phyloP scores from a whole-genome alignment of 345 rosid genomes.

The Brassica incana region DNA sequence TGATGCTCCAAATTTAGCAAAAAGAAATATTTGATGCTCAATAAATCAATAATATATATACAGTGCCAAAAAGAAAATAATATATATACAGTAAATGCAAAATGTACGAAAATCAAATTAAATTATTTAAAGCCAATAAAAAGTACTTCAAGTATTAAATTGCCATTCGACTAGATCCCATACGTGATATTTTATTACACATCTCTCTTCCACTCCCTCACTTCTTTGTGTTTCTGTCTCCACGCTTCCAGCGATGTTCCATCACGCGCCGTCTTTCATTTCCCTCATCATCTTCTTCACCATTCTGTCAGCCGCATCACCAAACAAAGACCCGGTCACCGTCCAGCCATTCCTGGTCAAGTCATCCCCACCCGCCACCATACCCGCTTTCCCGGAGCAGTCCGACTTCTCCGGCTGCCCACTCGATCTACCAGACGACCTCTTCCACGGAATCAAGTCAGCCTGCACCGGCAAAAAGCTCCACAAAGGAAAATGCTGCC shows the following conservation, averaged over 20 bases:
- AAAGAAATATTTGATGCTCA: no score
- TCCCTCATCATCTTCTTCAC: constrained; percentile 25
- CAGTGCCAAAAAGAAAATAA: no score
- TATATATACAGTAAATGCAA: background rate
- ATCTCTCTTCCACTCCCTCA: constrained; percentile 29
- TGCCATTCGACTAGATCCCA: constrained; percentile 7
- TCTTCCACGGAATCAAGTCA: constrained; percentile 59
- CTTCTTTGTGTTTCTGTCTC: constrained; percentile 4
- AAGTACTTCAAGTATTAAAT: constrained; percentile 3
- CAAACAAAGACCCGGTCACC: constrained; percentile 44
- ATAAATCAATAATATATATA: no score
- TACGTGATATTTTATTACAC: constrained; percentile 28
- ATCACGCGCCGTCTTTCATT: constrained; percentile 43
- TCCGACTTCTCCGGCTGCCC: constrained; percentile 69
- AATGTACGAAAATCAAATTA: background rate
- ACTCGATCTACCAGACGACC: constrained; percentile 64
- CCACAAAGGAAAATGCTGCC: constrained; percentile 71
- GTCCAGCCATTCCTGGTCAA: constrained; percentile 50
- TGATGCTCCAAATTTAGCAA: background rate
- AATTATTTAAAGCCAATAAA: background rate
- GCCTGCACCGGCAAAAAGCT: constrained; percentile 58
- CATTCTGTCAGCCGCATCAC: constrained; percentile 26
- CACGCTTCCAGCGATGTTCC: constrained; percentile 34
- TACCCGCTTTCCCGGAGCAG: constrained; percentile 94
- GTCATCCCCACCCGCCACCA: constrained; percentile 65